These are phyloP conservation scores for Paracoccidioides lutzii DNA, from an alignment of 2,329 filamentous ascomycete species.

Conservation along the genomic window DNA sequence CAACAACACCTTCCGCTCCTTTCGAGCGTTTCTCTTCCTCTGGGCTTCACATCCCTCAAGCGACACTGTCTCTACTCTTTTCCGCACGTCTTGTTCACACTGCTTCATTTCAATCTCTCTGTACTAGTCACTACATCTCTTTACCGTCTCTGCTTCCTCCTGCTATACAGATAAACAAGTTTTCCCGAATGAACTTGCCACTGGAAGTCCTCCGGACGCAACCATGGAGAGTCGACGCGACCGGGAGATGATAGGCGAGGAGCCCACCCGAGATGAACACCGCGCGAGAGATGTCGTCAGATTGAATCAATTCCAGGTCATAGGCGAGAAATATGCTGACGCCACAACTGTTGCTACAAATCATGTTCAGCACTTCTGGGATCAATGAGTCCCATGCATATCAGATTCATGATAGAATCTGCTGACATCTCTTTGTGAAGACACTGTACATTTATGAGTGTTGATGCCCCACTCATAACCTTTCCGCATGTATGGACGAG, in stretches of 20 bases:
- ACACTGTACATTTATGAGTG: conserved; percentile 5
- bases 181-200: neutral
- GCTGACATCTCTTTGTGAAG: no score
- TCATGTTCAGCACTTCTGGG: conserved; percentile 4
- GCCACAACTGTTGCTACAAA: neutral
- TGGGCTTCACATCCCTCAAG: neutral
- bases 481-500: conserved; percentile 2
- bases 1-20: neutral
- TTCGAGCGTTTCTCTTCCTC: neutral
- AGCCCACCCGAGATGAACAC: conserved; percentile 1
- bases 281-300: neutral
- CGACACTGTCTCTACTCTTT: neutral
- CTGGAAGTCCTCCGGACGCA: neutral
- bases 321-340: conserved; percentile 6
- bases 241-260: neutral
- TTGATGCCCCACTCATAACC: neutral
- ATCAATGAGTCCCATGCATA: neutral
- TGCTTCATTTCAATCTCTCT: neutral
- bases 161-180: neutral
- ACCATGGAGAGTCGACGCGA: neutral
- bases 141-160: neutral
- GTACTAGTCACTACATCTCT: conserved; percentile 1
- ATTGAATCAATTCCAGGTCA: conserved; percentile 1
- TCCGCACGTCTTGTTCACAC: neutral
- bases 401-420: neutral